phyloP scores from a whole-genome alignment of 2,329 filamentous ascomycete genomes.

The Pseudogymnoascus pannorum region DNA sequence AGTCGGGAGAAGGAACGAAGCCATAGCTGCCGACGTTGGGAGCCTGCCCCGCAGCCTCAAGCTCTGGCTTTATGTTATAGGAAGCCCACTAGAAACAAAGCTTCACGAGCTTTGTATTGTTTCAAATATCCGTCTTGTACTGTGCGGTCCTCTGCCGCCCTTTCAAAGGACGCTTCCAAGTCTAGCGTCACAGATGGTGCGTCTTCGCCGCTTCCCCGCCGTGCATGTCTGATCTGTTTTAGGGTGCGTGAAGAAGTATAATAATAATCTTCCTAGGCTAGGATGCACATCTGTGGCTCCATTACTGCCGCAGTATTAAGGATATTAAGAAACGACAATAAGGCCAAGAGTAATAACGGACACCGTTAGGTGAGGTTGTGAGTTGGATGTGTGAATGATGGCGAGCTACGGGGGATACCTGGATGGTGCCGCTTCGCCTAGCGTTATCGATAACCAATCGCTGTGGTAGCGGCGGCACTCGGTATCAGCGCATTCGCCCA shows the following conservation, averaged over 20 bases:
- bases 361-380: conserved; percentile 3
- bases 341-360: neutral
- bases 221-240: conserved; percentile 5
- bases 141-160: neutral
- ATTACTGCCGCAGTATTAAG: neutral
- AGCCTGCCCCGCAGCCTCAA: neutral
- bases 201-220: conserved; percentile 3
- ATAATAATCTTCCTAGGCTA: neutral
- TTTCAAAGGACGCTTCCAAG: neutral
- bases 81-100: neutral
- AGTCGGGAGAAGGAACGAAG: conserved; percentile 35
- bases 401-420: conserved; percentile 5
- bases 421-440: conserved; percentile 5
- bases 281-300: neutral
- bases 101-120: neutral
- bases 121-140: conserved; percentile 1
- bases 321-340: neutral
- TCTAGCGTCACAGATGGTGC: conserved; percentile 5
- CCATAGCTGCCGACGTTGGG: conserved; percentile 20
- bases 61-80: neutral
- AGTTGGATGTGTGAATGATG: conserved; percentile 3
- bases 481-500: conserved; percentile 2
- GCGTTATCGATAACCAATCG: conserved; percentile 9
- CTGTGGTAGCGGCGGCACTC: conserved; percentile 1
- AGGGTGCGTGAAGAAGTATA: conserved; percentile 1